Evolutionary conservation across 1,139 yeast genomes (phyloP), one percentile per base, ranked within the genome.

Genomic region (Hyphopichia pseudoburtonii): DNA sequence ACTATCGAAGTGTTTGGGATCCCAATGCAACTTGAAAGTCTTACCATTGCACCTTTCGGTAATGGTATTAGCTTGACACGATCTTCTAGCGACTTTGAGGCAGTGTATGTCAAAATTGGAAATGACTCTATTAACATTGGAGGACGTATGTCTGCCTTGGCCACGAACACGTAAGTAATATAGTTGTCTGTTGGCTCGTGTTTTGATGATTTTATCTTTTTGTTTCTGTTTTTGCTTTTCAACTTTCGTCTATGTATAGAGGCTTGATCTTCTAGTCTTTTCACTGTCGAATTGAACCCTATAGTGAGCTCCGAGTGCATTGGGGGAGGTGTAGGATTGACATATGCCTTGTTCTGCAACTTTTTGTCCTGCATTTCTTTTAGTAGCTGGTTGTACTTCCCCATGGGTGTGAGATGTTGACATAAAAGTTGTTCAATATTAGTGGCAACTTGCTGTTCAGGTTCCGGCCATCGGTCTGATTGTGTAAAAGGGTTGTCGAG

Each of bases 401-500:
- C 72, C 14, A 75, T 41, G 2, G 67, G 64, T 1, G 62, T 43
- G 9, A 80, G 55, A 2, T 70, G 42, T 2, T 66, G 52, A 11
- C 60, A 51, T 11, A 80, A 53, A 14, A 67, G 56, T 17, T 74
- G 76, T 9, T 73, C 34, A 3, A 80, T 56, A 36, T 64, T 65
- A 1, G 43, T 40, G 3, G 73, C 70, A 1, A 58, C 43, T 4
- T 63, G 56, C 1, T 70, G 70, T 3, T 63, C 68, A 1, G 79
- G 57, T 23, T 56, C 56, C 2, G 86, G 86, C 81, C 85, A 80
- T 23, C 56, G 36, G 34, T 62, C 62, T 1, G 73, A 62, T 37
- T 66, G 70, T 0, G 83, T 73, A 49, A 62, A 79, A 3, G 86
- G 85, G 44, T 78, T 79, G 26, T 80, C 81, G 16, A 81, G 62